These are phyloP conservation scores for Isatis tinctoria DNA, from an alignment of 345 rosid genomes.

Conservation along the genomic window DNA sequence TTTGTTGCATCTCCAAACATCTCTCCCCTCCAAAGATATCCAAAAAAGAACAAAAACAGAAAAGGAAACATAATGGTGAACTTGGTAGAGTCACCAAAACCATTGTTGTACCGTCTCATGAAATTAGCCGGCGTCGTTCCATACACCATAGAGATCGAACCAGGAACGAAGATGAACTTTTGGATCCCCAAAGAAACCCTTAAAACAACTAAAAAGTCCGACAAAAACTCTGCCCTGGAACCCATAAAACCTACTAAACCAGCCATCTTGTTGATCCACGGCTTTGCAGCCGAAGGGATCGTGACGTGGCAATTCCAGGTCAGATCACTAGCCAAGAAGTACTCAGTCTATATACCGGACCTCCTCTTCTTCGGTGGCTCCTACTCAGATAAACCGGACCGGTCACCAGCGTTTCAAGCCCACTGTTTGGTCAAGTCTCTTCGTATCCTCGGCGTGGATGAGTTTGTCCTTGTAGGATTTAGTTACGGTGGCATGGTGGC, in stretches of 20 bases:
- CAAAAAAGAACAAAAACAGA: neutral
- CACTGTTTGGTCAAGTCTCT: slow-evolving; percentile 61
- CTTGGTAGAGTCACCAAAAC: slow-evolving; percentile 69
- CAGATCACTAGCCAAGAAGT: slow-evolving; percentile 63
- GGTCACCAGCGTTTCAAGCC: slow-evolving; percentile 80
- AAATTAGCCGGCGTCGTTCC: slow-evolving; percentile 68
- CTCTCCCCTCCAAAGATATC: neutral
- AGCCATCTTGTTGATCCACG: slow-evolving; percentile 70
- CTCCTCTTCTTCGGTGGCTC: slow-evolving; percentile 87
- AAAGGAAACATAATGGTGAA: slow-evolving; percentile 57
- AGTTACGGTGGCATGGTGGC: slow-evolving; percentile 97
- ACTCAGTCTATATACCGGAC: slow-evolving; percentile 84
- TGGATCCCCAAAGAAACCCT: slow-evolving; percentile 79
- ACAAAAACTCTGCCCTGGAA: slow-evolving; percentile 2
- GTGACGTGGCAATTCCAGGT: slow-evolving; percentile 97
- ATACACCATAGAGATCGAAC: slow-evolving; percentile 53
- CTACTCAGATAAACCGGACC: slow-evolving; percentile 48
- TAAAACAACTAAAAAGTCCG: slow-evolving; percentile 34
- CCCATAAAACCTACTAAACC: slow-evolving; percentile 45
- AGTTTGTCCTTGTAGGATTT: slow-evolving; percentile 62
- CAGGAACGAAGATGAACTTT: slow-evolving; percentile 75
- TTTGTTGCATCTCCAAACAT: neutral
- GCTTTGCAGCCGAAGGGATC: slow-evolving; percentile 82
- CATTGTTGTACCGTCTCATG: slow-evolving; percentile 62
- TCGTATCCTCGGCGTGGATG: slow-evolving; percentile 60